Conservation (phyloP, 176 grass and related monocot genomes). For the Alloteropsis semialata region DNA sequence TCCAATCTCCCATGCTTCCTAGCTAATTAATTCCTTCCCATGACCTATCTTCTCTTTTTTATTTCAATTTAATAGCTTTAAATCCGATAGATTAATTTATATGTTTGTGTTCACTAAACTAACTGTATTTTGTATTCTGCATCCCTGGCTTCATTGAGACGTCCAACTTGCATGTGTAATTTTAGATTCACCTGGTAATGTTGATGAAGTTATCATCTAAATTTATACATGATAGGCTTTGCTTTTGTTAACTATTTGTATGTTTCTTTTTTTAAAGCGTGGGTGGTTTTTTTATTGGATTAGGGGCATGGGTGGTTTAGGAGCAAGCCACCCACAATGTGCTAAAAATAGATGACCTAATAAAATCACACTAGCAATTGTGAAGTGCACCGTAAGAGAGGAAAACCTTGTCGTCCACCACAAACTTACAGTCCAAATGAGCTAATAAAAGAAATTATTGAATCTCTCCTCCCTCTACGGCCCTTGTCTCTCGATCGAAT, state of each 20-base stretch:
- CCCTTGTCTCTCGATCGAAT: neutral
- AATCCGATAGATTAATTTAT: neutral
- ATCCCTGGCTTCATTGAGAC: neutral
- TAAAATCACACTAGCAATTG: neutral
- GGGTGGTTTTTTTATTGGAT: too few relatives aligned
- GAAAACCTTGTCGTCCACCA: too few relatives aligned
- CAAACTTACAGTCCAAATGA: neutral
- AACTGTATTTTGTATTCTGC: neutral
- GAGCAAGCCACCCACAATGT: neutral
- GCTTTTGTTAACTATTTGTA: neutral
- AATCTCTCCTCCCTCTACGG: neutral
- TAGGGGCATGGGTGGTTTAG: neutral
- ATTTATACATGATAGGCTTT: neutral
- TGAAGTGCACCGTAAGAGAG: neutral
- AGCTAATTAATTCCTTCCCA: neutral
- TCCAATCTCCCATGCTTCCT: neutral
- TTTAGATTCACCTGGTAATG: neutral
- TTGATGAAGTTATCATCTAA: neutral
- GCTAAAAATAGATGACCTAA: neutral
- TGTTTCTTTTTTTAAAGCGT: too few relatives aligned
- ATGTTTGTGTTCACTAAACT: neutral
- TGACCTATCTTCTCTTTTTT: neutral
- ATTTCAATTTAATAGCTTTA: neutral
- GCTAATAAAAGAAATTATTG: neutral
- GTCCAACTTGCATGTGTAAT: neutral